Evolutionary conservation across 1,139 yeast genomes (phyloP).

Genomic region (Chernovozyma aurita): DNA sequence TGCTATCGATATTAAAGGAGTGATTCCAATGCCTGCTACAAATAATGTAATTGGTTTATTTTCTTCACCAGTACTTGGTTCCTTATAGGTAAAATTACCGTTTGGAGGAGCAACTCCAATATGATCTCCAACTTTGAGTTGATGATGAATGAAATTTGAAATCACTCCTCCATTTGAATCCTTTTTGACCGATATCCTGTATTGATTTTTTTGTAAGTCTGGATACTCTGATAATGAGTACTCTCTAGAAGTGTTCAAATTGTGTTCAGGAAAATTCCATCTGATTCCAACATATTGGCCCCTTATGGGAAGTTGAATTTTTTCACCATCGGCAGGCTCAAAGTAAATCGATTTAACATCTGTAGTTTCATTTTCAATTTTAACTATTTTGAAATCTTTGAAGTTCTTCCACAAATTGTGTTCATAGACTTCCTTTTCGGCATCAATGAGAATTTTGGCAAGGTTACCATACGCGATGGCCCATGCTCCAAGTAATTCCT

Average conservation of each 20-base stretch:
- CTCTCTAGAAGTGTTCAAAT: slow-evolving; percentile 42
- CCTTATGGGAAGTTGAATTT: slow-evolving; percentile 32
- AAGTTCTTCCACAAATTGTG: slow-evolving; percentile 52
- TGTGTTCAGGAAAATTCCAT: slow-evolving; percentile 28
- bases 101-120: slow-evolving; percentile 56
- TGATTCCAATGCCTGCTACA: slow-evolving; percentile 67
- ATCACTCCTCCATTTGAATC: slow-evolving; percentile 44
- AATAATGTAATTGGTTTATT: slow-evolving; percentile 39
- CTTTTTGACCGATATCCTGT: slow-evolving; percentile 52
- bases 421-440: slow-evolving; percentile 47
- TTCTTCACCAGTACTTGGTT: slow-evolving; percentile 13
- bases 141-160: slow-evolving; percentile 50
- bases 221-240: slow-evolving; percentile 45
- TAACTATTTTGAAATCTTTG: slow-evolving; percentile 45
- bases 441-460: slow-evolving; percentile 56
- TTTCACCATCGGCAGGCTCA: slow-evolving; percentile 36
- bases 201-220: slow-evolving; percentile 24
- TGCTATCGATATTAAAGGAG: slow-evolving; percentile 55
- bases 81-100: slow-evolving; percentile 47
- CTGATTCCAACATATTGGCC: slow-evolving; percentile 65
- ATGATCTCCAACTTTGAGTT: slow-evolving; percentile 45
- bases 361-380: slow-evolving; percentile 38
- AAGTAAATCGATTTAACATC: slow-evolving; percentile 52
- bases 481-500: slow-evolving; percentile 62
- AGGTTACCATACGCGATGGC: slow-evolving; percentile 58